Evolutionary conservation across 2,329 filamentous ascomycete species (phyloP), one percentile per base, ranked within the genome.

Genomic region (Arthrocladium fulminans): DNA sequence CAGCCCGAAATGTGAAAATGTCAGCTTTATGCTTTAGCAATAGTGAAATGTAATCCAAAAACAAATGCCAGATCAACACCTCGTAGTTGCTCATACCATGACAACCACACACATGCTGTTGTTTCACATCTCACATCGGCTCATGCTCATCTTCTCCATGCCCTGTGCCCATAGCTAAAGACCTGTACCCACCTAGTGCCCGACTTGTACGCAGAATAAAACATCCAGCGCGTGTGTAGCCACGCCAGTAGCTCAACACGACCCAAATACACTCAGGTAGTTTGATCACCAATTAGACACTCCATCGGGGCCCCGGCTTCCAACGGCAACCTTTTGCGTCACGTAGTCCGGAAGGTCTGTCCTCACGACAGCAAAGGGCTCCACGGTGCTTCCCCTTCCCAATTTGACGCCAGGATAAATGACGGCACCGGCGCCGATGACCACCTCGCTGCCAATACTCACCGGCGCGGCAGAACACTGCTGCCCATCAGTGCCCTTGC

Each of bases 371-470:
- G 69, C 67, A 17, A 68, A 68, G 3, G 70, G 67, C 34, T 68
- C 67, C 41, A 72, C 67, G 55, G 70, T 71, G 5, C 65, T 65
- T 4, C 67, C 67, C 35, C 65, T 61, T 43, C 62, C 62, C 19
- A 72, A 62, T 27, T 61, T 65, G 17, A 72, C 67, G 19, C 69
- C 69, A 3, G 69, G 69, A 47, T 69, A 69, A 53, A 86, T 82
- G 2, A 74, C 77, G 48, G 76, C 78, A 47, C 75, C 73, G 4
- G 76, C 76, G 35, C 80, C 81, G 59, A 86, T 79, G 63, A 76
- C 80, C 58, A 80, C 81, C 56, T 84, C 80, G 51, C 80, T 80
- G 54, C 88, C 86, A 53, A 97, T 90, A 27, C 74, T 75, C 48
- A 97, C 83, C 15, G 76, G 72, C 25, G 79, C 79, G 12, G 86